Evolutionary conservation across 352 stramenopile species (phyloP), one percentile per base, ranked within the genome.

Genomic region (Globisporangium cederbergense): DNA sequence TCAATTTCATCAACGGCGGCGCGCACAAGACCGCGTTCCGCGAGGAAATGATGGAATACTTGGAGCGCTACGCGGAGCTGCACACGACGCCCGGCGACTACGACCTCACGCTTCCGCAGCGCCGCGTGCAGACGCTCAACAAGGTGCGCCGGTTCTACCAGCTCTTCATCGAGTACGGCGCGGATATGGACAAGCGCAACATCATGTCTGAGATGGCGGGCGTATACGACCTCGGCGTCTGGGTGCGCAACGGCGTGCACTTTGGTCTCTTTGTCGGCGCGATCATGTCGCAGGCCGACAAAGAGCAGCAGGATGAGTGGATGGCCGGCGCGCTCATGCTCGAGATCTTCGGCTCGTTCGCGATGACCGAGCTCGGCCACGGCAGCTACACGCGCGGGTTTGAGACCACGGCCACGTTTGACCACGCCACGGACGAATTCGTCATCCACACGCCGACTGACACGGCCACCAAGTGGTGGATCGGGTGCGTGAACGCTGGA

Each of bases 381-480:
- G 92, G 91, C 50, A 94, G 77, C 58, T 91, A 96, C 72, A 88
- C 86, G 42, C 74, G 78, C 34, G 83, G 82, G 13, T 85, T 99
- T 52, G 92, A 98, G 80, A 99, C 97, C 2, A 99, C 95, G 4
- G 97, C 96, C 30, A 98, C 91, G 10, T 99, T 96, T 76, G 65
- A 97, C 34, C 79, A 78, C 18, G 80, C 90, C 40, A 87, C 72
- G 1, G 84, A 98, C 62, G 92, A 97, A 72, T 99, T 96, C 60
- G 81, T 97, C 40, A 97, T 99, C 61, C 75, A 99, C 76, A 97
- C 93, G 32, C 97, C 97, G 0, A 98, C 95, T 10, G 70, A 98
- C 47, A 98, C 90, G 10, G 93, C 86, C 43, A 89, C 84, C 65
- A 99, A 99, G 73, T 99, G 97, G 83, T 99, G 97, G 97, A 49